These are phyloP conservation scores for Bipolaris oryzae DNA, from an alignment of 2,329 filamentous ascomycete genomes.

Conservation along the genomic window DNA sequence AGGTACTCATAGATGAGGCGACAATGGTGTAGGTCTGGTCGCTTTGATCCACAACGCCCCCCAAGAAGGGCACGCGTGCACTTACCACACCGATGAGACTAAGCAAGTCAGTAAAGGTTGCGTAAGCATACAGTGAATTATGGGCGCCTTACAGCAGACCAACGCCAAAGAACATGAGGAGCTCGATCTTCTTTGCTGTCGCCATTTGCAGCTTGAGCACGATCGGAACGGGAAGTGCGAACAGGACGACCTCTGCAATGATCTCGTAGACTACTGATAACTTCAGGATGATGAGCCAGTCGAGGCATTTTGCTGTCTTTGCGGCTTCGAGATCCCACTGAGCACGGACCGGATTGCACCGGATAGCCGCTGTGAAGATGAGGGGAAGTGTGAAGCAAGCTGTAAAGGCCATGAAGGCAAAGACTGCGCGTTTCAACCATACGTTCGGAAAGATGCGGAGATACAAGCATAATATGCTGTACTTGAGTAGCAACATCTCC, in stretches of 20 bases:
- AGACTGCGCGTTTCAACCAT: constrained; percentile 9
- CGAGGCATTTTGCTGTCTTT: constrained; percentile 5
- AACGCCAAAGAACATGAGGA: constrained; percentile 6
- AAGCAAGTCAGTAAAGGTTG: background rate
- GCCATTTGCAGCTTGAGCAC: constrained; percentile 8
- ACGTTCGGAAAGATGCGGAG: constrained; percentile 8
- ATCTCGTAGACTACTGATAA: constrained; percentile 5
- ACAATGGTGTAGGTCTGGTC: constrained; percentile 9
- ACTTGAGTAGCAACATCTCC: constrained; percentile 7
- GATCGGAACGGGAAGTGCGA: constrained; percentile 8
- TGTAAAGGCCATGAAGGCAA: constrained; percentile 7
- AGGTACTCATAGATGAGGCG: constrained; percentile 5
- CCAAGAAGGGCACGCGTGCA: constrained; percentile 6
- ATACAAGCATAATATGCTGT: constrained; percentile 10
- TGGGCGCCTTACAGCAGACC: constrained; percentile 1
- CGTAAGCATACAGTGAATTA: background rate
- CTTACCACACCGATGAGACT: constrained; percentile 1
- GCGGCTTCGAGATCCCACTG: constrained; percentile 5
- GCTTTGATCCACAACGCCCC: constrained; percentile 5
- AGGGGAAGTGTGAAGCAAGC: constrained; percentile 7
- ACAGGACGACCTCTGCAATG: constrained; percentile 4
- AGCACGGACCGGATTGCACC: constrained; percentile 2
- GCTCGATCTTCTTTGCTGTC: constrained; percentile 5
- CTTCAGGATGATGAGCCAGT: constrained; percentile 6
- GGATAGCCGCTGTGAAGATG: constrained; percentile 3